Percentiles rank a stretch among this genome's conserved stretches.
Conservation (phyloP, 371 early-diverging fungal species). For the Actinomortierella wolfii region DNA sequence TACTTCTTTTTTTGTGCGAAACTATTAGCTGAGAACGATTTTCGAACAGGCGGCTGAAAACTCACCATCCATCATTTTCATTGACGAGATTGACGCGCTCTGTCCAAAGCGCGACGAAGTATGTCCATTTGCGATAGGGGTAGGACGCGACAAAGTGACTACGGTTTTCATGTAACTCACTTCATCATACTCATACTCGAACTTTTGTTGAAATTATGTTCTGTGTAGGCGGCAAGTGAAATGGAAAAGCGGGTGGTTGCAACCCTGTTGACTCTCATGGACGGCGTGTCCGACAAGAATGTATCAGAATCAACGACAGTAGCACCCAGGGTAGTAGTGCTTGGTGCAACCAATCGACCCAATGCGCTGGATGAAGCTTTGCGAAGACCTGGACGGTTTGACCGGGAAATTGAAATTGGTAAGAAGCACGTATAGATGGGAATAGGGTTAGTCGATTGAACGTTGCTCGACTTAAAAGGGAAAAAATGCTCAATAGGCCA, state of each 20-base stretch:
- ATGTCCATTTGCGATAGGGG: constrained; percentile 1
- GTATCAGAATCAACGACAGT: not conserved
- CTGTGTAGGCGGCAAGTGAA: constrained; percentile 62
- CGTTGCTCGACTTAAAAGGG: too few relatives aligned
- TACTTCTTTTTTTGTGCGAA: too few relatives aligned
- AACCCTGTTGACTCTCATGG: constrained; percentile 96
- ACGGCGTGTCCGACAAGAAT: constrained; percentile 72
- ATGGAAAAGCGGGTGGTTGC: constrained; percentile 94
- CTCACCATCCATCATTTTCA: constrained; percentile 94
- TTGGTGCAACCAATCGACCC: constrained; percentile 98
- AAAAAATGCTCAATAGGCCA: too few relatives aligned
- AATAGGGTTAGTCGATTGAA: too few relatives aligned
- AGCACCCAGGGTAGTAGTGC: constrained; percentile 71
- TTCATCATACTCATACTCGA: not conserved
- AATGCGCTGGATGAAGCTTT: constrained; percentile 95
- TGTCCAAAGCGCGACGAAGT: constrained; percentile 91
- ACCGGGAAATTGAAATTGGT: constrained; percentile 95
- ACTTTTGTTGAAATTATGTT: constrained; percentile 1
- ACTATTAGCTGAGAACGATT: constrained; percentile 72
- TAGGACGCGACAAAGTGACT: not conserved
- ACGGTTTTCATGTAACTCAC: not conserved
- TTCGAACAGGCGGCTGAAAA: constrained; percentile 84
- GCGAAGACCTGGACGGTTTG: constrained; percentile 97
- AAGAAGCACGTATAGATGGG: constrained; percentile 7
- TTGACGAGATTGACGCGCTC: constrained; percentile 99